These are phyloP conservation scores for Xerocomus spinulosus DNA, from an alignment of 768 basidiomycete genomes.

Conservation along the genomic window DNA sequence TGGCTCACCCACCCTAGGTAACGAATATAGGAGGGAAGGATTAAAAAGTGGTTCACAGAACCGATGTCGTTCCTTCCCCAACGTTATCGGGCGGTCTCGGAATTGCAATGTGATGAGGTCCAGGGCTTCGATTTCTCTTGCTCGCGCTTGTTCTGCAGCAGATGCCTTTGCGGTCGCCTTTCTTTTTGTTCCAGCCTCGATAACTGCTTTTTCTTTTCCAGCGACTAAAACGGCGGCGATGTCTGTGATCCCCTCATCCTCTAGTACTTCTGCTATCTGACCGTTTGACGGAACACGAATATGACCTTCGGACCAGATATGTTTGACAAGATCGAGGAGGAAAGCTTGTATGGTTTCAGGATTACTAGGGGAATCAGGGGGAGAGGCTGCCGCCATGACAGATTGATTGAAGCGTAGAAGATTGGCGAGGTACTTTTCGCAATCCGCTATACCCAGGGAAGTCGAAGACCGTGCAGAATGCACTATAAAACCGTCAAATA, in stretches of 20 bases:
- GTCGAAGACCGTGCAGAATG: constrained; percentile 51
- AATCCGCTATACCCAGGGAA: constrained; percentile 65
- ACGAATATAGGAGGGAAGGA: constrained; percentile 48
- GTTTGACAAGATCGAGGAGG: constrained; percentile 60
- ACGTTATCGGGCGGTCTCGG: constrained; percentile 60
- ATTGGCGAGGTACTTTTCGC: constrained; percentile 71
- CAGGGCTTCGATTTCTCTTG: constrained; percentile 76
- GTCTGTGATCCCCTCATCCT: constrained; percentile 85
- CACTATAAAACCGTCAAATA: constrained; percentile 68
- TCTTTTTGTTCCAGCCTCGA: constrained; percentile 80
- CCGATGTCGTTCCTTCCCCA: constrained; percentile 86
- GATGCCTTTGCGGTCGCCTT: constrained; percentile 65
- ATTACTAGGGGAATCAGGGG: constrained; percentile 44
- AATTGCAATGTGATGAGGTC: constrained; percentile 79
- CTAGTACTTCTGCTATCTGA: constrained; percentile 54
- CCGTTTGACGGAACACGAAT: constrained; percentile 73
- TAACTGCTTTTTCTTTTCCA: constrained; percentile 86
- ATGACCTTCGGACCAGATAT: constrained; percentile 59
- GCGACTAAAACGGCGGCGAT: constrained; percentile 88
- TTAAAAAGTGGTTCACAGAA: constrained; percentile 91
- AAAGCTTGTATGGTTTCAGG: constrained; percentile 44
- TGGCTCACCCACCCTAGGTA: constrained; percentile 28
- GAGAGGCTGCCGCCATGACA: constrained; percentile 54
- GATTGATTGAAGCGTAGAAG: constrained; percentile 66
- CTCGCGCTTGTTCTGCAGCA: constrained; percentile 76